phyloP scores from a whole-genome alignment of 2,329 filamentous ascomycete species.

The Colletotrichum sp. region DNA sequence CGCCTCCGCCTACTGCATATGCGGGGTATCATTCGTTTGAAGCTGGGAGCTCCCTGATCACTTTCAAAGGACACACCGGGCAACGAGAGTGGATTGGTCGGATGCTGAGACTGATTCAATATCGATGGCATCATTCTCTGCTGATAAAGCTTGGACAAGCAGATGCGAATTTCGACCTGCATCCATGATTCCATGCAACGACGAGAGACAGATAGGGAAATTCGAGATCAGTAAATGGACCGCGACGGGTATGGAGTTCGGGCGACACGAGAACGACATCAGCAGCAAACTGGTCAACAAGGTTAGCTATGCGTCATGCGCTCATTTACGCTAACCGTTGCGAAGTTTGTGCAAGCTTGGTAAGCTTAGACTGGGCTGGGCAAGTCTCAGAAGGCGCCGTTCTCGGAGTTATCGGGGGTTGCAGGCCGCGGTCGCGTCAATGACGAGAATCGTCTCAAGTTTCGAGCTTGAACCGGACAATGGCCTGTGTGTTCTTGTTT shows the following conservation, averaged over 20 bases:
- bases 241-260: background rate
- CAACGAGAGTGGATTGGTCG: background rate
- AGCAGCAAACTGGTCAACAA: background rate
- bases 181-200: background rate
- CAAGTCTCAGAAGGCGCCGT: background rate
- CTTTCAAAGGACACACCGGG: background rate
- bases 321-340: background rate
- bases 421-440: background rate
- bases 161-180: background rate
- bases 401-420: conserved; percentile 3
- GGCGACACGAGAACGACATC: background rate
- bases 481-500: background rate
- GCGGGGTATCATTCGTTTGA: background rate
- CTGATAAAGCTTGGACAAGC: background rate
- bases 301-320: background rate
- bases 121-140: background rate
- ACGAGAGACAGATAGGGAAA: background rate
- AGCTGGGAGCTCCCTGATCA: background rate
- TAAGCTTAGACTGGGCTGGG: background rate
- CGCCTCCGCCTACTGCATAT: background rate
- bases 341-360: background rate
- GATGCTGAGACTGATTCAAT: background rate
- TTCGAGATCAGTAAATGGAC: background rate
- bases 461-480: background rate
- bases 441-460: background rate